Evolutionary conservation across 352 stramenopile genomes (phyloP).

Genomic region (Globisporangium parvum): DNA sequence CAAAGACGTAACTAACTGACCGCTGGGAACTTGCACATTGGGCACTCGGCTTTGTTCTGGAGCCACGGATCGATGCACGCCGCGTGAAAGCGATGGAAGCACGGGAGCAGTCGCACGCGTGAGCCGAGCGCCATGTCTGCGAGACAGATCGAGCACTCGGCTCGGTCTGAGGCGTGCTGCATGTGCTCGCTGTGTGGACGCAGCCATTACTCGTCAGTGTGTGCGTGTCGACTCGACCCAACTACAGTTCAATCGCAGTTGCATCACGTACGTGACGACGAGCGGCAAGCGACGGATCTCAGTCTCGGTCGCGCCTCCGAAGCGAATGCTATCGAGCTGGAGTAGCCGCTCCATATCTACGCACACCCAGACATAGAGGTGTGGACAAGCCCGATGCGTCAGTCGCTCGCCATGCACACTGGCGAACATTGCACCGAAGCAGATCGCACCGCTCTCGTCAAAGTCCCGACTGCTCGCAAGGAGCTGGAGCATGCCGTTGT

Average conservation of each 20-base stretch:
- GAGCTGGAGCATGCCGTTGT: conserved; percentile 51
- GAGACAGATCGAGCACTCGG: conserved; percentile 64
- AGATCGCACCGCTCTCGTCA: conserved; percentile 19
- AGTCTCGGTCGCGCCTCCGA: conserved; percentile 37
- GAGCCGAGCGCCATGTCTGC: conserved; percentile 32
- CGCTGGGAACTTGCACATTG: conserved; percentile 75
- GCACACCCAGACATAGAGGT: too few species aligned
- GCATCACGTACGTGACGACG: conserved; percentile 46
- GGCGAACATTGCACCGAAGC: too few species aligned
- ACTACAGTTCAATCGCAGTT: conserved; percentile 1
- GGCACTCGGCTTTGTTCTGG: conserved; percentile 56
- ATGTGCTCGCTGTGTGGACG: conserved; percentile 45
- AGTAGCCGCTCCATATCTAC: conserved; percentile 70
- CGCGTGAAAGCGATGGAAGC: conserved; percentile 78
- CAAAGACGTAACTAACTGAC: conserved; percentile 37
- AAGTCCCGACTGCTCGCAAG: conserved; percentile 71
- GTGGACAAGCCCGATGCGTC: too few species aligned
- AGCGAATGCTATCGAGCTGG: conserved; percentile 53
- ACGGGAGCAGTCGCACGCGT: conserved; percentile 58
- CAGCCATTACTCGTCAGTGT: neutral
- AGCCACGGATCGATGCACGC: conserved; percentile 78
- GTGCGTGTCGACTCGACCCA: neutral
- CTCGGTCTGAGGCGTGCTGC: conserved; percentile 39
- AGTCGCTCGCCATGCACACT: too few species aligned
- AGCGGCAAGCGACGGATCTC: conserved; percentile 65